Percentiles rank a stretch among this genome's conserved stretches.
These are phyloP conservation scores for Geotrichum phurueaensis DNA, from an alignment of 1,139 yeast species.

Conservation along the genomic window DNA sequence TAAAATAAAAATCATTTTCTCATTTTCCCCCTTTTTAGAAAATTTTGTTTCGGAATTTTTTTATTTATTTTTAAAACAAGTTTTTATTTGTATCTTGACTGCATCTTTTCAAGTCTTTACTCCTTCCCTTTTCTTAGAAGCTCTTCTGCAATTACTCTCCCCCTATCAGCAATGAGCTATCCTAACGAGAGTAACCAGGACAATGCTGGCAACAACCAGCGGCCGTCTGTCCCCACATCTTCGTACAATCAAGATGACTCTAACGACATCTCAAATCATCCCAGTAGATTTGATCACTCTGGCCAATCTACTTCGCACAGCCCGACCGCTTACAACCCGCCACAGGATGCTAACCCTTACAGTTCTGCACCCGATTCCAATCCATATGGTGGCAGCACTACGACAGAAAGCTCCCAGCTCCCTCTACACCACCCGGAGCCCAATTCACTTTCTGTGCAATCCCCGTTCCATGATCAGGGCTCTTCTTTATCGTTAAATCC, in stretches of 20 bases:
- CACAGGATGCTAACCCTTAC: not conserved
- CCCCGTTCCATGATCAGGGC: not conserved
- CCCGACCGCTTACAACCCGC: not conserved
- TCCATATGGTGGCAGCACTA: not conserved
- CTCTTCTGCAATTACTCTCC: not conserved
- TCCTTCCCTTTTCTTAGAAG: not conserved
- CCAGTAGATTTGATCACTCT: not conserved
- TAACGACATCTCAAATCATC: not conserved
- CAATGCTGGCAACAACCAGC: not conserved
- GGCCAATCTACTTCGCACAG: not conserved
- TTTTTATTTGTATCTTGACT: not conserved
- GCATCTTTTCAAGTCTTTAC: not conserved
- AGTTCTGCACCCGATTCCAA: not conserved
- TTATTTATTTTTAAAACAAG: not conserved
- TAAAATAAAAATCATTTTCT: too few relatives aligned
- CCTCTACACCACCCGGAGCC: not conserved
- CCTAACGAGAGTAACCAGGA: not conserved
- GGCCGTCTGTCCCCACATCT: not conserved
- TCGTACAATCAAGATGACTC: not conserved
- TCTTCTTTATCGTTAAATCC: not conserved
- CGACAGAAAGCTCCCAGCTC: not conserved
- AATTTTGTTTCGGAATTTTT: not conserved
- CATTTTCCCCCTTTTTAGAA: not conserved
- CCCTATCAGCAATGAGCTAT: not conserved
- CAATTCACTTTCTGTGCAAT: not conserved